Percentiles rank a stretch among this genome's conserved stretches.
Evolutionary conservation across 805 yeast species (phyloP).

Genomic region (Yarrowia sp.): DNA sequence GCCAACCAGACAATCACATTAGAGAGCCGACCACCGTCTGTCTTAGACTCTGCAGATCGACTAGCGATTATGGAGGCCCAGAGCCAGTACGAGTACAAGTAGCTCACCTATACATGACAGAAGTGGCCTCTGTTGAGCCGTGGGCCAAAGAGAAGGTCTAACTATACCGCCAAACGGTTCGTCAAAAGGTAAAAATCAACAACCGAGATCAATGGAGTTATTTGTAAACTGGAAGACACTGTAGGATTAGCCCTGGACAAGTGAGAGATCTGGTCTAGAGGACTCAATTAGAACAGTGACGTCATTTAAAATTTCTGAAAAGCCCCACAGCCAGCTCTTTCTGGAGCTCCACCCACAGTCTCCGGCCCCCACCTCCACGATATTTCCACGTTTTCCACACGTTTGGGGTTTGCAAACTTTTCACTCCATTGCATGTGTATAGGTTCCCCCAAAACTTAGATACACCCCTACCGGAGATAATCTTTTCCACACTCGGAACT

Average conservation of each 20-base stretch:
- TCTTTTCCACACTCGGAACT: constrained; percentile 19
- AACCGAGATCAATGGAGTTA: neutral
- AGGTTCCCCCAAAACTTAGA: neutral
- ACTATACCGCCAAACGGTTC: neutral
- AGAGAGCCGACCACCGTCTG: neutral
- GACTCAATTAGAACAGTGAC: too few relatives aligned
- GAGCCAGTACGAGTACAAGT: neutral
- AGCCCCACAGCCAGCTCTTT: too few relatives aligned
- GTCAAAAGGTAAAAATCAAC: neutral
- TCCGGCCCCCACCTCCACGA: neutral
- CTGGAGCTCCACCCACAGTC: too few relatives aligned
- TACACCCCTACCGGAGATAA: constrained; percentile 14
- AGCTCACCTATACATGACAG: neutral
- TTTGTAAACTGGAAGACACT: neutral
- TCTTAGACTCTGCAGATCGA: neutral
- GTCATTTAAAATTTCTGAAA: too few relatives aligned
- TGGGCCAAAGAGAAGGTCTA: constrained; percentile 7
- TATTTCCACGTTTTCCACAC: neutral
- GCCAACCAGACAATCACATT: neutral
- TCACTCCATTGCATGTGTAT: constrained; percentile 10
- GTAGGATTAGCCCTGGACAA: too few relatives aligned
- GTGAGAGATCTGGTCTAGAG: too few relatives aligned
- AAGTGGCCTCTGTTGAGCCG: constrained; percentile 3
- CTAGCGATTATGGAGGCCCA: neutral
- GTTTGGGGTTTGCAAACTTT: neutral